Base-by-base conservation (phyloP, 2,329 filamentous ascomycete genomes). In the Trichoderma aggressivum region DNA sequence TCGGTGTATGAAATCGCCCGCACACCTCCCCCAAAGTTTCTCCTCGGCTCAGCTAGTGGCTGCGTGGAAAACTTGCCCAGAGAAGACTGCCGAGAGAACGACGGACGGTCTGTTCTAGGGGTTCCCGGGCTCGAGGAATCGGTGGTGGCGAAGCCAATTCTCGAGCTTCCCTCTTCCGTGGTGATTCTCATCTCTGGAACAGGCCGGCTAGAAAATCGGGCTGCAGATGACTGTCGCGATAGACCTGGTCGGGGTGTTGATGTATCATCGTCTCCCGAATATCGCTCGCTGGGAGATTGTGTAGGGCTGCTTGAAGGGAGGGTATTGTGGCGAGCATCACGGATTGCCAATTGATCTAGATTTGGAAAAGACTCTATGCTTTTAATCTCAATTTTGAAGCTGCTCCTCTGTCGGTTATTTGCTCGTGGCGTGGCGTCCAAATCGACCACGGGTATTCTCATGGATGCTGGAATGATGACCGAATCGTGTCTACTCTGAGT, bases 151-250 rank as follows among this genome's bases (percentile, higher is more conserved):
- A 96, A 97, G 87, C 92, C 92, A 73, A 97, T 94, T 47, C 77
- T 81, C 1, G 87, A 83, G 1, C 76, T 77, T 1, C 87, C 88
- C 70, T 91, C 92, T 72, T 92, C 88, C 1, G 84, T 83, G 3
- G 88, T 88, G 26, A 94, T 86, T 72, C 86, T 87, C 2, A 92
- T 90, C 74, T 91, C 88, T 0, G 92, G 93, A 1, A 93, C 89
- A 0, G 92, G 89, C 7, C 88, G 89, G 64, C 91, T 94, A 0
- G 90, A 91, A 78, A 95, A 95, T 47, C 88, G 88, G 58, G 87
- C 82, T 2, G 86, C 76, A 1, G 83, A 89, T 26, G 86, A 83
- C 67, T 88, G 85, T 6, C 86, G 82, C 2, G 87, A 86, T 10
- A 87, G 79, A 16, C 80, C 80, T 7, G 87, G 88, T 34, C 85